Conservation (phyloP, 257 asterid genomes). For the Voacanga thouarsii region DNA sequence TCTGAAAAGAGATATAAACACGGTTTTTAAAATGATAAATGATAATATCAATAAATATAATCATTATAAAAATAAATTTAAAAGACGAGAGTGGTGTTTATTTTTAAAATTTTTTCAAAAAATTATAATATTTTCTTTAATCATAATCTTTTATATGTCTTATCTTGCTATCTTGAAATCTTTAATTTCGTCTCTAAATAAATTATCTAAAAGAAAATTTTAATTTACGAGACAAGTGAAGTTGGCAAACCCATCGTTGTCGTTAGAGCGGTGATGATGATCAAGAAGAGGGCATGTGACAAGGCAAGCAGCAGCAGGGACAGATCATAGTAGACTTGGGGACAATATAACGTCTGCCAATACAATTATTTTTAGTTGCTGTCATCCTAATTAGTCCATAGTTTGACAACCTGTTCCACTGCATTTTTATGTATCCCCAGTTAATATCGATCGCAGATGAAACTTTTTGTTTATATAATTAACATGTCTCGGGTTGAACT, state of each 20-base stretch:
- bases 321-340: neutral
- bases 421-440: neutral
- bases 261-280: conserved; percentile 9
- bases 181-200: too few relatives aligned
- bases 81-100: too few relatives aligned
- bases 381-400: neutral
- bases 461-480: neutral
- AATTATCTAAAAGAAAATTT: too few relatives aligned
- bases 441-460: neutral
- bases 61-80: too few relatives aligned
- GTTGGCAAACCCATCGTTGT: conserved; percentile 23
- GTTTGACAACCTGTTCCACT: conserved; percentile 9
- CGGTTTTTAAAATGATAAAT: too few relatives aligned
- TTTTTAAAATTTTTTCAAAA: too few relatives aligned
- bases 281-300: neutral
- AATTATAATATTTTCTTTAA: too few relatives aligned
- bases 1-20: too few relatives aligned
- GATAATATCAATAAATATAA: too few relatives aligned
- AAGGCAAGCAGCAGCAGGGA: neutral
- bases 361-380: neutral
- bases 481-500: neutral
- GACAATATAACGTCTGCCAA: neutral
- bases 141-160: too few relatives aligned
- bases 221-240: neutral
- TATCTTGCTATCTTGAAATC: too few relatives aligned